A percentile compares a stretch with the other conserved stretches of the same genome.
Conservation (phyloP, 345 rosid genomes). For the Lenwebbia sp. region DNA sequence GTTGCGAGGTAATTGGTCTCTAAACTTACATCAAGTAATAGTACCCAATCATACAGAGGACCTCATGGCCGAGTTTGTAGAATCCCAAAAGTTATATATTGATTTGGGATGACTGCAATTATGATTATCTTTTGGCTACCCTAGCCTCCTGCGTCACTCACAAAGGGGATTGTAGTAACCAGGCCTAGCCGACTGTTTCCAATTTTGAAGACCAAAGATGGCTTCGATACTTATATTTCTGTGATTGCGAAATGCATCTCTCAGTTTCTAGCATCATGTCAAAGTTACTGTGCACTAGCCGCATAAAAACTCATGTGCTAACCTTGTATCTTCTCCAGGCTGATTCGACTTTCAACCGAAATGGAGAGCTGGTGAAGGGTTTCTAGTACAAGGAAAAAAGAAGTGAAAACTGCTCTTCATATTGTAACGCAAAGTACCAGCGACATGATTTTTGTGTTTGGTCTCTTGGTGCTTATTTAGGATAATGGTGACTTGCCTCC, state of each 20-base stretch:
- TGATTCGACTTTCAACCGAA: not conserved
- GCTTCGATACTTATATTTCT: not conserved
- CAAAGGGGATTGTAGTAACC: not conserved
- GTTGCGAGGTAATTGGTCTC: conserved; percentile 6
- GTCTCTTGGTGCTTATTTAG: not conserved
- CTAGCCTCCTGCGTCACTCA: not conserved
- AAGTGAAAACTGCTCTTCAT: not conserved
- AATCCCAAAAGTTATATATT: not conserved
- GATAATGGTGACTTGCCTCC: not conserved
- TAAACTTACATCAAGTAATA: not conserved
- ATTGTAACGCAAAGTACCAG: not conserved
- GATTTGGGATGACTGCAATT: not conserved
- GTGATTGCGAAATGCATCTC: not conserved
- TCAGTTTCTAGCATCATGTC: not conserved
- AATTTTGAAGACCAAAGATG: not conserved
- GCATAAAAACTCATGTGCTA: not conserved
- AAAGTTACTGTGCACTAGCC: not conserved
- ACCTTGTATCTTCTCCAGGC: not conserved
- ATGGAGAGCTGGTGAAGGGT: conserved; percentile 1
- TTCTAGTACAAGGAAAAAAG: not conserved
- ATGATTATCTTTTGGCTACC: not conserved
- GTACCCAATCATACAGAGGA: not conserved
- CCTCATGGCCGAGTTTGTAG: not conserved
- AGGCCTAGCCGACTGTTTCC: not conserved
- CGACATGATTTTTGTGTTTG: not conserved